Evolutionary conservation across 2,329 filamentous ascomycete species (phyloP).

Genomic region (Aspergillus costaricaensis): DNA sequence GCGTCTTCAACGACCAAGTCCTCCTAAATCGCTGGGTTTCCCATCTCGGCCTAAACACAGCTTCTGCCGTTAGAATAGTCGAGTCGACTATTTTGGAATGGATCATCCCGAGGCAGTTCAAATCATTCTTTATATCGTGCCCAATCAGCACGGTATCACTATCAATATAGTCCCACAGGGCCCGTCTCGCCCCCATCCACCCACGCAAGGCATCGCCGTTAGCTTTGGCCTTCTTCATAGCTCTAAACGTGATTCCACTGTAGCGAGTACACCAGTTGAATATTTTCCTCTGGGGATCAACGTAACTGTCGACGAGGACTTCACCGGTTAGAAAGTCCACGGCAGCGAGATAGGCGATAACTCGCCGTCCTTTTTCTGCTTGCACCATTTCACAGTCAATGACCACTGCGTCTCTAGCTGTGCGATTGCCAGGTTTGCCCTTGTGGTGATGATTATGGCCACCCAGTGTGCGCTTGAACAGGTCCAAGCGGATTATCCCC

Average conservation of each 20-base stretch:
- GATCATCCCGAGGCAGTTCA: conserved; percentile 47
- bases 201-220: conserved; percentile 39
- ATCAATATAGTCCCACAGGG: conserved; percentile 48
- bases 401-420: conserved; percentile 34
- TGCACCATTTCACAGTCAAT: conserved; percentile 55
- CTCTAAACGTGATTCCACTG: conserved; percentile 42
- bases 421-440: not conserved
- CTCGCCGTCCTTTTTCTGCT: conserved; percentile 29
- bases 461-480: not conserved
- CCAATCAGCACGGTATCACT: conserved; percentile 51
- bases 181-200: conserved; percentile 47
- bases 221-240: conserved; percentile 35
- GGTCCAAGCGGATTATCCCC: not conserved
- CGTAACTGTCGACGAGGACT: conserved; percentile 48
- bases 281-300: conserved; percentile 39
- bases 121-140: conserved; percentile 50
- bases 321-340: conserved; percentile 52
- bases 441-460: too few species aligned
- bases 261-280: conserved; percentile 42
- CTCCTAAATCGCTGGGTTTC: conserved; percentile 7
- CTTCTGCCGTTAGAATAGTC: conserved; percentile 43
- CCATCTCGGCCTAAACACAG: conserved; percentile 17
- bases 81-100: conserved; percentile 51
- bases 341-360: conserved; percentile 42
- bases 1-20: conserved; percentile 40